Evolutionary conservation across 2,329 filamentous ascomycete species (phyloP).

Genomic region (Coniella vitis): DNA sequence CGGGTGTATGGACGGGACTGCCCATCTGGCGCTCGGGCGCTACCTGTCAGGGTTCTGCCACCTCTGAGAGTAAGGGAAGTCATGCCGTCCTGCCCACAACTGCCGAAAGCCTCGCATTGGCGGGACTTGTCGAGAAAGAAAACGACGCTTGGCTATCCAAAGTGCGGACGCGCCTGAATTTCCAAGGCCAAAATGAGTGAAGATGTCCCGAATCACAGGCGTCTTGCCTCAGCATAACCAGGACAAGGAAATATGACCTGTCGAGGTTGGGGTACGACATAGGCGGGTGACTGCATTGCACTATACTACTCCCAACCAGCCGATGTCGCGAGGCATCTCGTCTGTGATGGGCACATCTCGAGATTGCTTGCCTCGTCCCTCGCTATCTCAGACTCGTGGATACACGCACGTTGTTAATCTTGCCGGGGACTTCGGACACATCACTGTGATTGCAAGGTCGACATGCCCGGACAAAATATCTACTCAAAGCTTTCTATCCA

Average conservation of each 20-base stretch:
- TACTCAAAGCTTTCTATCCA: background rate
- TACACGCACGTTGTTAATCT: background rate
- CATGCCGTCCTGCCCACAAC: no score
- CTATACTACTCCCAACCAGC: background rate
- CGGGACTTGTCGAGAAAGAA: no score
- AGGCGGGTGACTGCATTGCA: constrained; percentile 3
- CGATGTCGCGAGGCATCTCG: constrained; percentile 1
- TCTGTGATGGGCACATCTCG: background rate
- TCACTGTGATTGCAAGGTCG: constrained; percentile 17
- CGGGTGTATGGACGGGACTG: constrained; percentile 12
- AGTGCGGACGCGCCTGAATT: background rate
- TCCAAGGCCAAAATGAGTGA: background rate
- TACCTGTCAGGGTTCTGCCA: constrained; percentile 9
- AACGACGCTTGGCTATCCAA: no score
- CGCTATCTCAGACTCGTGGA: background rate
- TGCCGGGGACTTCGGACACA: background rate
- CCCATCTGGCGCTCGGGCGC: constrained; percentile 7
- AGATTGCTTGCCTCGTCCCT: background rate
- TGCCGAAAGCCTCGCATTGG: no score
- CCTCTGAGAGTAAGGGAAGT: background rate
- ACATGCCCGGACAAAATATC: constrained; percentile 16
- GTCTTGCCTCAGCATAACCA: background rate
- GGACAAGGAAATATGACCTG: constrained; percentile 7
- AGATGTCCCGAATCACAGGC: background rate
- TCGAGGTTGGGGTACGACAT: constrained; percentile 13